Base-by-base conservation (phyloP, 169 alveolate species). In the Cryptosporidium ubiquitum region DNA sequence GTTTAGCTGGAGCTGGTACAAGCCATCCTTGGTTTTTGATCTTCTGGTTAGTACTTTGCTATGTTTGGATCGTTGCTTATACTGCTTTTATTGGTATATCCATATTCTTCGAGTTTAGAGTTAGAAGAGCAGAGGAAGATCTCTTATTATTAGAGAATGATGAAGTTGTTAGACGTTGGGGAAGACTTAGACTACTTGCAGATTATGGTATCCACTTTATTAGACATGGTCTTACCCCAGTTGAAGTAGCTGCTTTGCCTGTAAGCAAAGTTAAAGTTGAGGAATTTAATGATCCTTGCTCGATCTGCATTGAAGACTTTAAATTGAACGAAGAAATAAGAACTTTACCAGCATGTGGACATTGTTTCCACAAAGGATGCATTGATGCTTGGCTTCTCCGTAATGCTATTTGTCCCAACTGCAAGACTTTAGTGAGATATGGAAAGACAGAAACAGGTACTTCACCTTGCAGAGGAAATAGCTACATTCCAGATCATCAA, bases 21-120 rank as follows among this genome's bases (percentile, higher is more conserved):
- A 93, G 93, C 75, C 95, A 93, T 66, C 95, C 96, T 7, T 93
- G 96, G 96, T 93, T 93, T 52, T 84, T 93, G 61, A 84, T 93
- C 18, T 89, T 92, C 20, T 93, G 96, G 96, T 86, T 93, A 35
- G 91, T 68, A 29, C 92, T 93, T 64, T 93, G 96, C 64, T 93
- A 93, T 89, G 51, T 92, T 0, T 93, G 95, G 95, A 93, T 93
- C 42, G 84, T 85, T 26, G 85, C 92, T 12, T 93, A 93, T 84
- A 44, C 92, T 40, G 86, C 93, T 70, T 93, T 93, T 89, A 93
- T 93, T 69, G 86, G 92, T 60, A 58, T 86, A 1, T 91, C 94
- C 12, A 79, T 79, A n/a, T 84, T 84, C 42, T 86, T 85, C 66
- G 94, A 91, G 31, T 86, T 84, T 66, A 86, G 94, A 69, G 91